Base-by-base conservation (phyloP, 345 rosid genomes). In the Rhodomyrtus tomentosa region DNA sequence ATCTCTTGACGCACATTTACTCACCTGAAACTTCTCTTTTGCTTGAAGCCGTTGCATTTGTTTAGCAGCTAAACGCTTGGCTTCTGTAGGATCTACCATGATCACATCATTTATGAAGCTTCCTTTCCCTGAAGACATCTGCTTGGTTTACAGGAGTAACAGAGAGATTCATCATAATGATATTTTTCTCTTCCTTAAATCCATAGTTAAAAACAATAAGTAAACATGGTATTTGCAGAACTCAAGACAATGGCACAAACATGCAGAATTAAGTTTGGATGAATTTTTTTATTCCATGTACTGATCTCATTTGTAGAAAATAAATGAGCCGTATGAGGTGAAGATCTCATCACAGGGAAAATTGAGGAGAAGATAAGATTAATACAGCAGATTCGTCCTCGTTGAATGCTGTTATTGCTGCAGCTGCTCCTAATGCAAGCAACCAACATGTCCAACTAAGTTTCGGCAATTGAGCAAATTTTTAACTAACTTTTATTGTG, bases 21-120 rank as follows among this genome's bases (percentile, higher is more conserved):
- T 86, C 72, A 93, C 98, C 98, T 93, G 87, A 68, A 90, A 80
- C 80, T 88, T 95, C 85, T 93, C 95, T 87, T 90, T 93, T 55
- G 91, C 95, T 91, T 68, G 86, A 62, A 95, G 91, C 86, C 88
- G 88, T 84, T 89, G 92, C 94, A 94, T 90, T 87, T 95, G 95
- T 83, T 92, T 92, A n/a, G 90, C 89, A 45, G 98, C 99, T 85
- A 96, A 88, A 84, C 90, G 89, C 88, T 95, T 96, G 53, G 99
- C 99, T 80, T 96, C 98, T 85, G 90, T 82, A 82, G 98, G 99
- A 85, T 95, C 98, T 84, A 97, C 98, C 99, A 97, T 97, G 86
- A 92, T 88, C 50, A 94, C 88, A 82, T 88, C 91, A 8, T 87
- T 90, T 54, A 87, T 68, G 7, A 84, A 84, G 81, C 52, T 86